Conservation (phyloP, 768 basidiomycete genomes). For the Fomitopsis pulvina region DNA sequence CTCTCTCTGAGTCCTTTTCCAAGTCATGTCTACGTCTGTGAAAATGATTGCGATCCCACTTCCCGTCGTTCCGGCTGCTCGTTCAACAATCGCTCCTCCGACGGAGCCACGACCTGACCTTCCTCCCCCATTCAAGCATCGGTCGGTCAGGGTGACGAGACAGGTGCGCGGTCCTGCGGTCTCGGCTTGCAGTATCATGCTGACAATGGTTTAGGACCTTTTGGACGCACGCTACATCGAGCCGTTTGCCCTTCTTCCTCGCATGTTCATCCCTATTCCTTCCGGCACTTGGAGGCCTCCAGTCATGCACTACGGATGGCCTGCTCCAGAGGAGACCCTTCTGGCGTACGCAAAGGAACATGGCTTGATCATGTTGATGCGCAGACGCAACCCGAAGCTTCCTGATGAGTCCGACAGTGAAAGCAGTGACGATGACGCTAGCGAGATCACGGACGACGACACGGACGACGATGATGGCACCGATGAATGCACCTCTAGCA, state of each 20-base stretch:
- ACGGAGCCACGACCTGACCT: neutral
- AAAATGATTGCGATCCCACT: neutral
- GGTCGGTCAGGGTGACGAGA: neutral
- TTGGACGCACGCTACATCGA: neutral
- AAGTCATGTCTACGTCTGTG: neutral
- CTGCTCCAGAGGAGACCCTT: neutral
- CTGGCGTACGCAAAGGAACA: neutral
- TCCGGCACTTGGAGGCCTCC: neutral
- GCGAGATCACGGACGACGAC: neutral
- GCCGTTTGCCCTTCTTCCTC: neutral
- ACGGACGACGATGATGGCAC: neutral
- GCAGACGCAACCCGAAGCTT: neutral
- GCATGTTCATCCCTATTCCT: neutral
- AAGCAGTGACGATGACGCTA: neutral
- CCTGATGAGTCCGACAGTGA: neutral
- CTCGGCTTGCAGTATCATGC: neutral
- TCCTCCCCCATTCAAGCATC: neutral
- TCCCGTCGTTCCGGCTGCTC: neutral
- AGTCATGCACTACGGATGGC: neutral
- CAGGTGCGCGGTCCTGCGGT: neutral
- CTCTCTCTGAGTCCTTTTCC: neutral
- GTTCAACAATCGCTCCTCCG: neutral
- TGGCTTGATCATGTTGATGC: neutral
- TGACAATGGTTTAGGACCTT: neutral
- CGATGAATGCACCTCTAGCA: too few species aligned